A percentile compares a stretch with the other conserved stretches of the same genome.
Conservation (phyloP, 257 asterid genomes). For the Penstemon eatonii region DNA sequence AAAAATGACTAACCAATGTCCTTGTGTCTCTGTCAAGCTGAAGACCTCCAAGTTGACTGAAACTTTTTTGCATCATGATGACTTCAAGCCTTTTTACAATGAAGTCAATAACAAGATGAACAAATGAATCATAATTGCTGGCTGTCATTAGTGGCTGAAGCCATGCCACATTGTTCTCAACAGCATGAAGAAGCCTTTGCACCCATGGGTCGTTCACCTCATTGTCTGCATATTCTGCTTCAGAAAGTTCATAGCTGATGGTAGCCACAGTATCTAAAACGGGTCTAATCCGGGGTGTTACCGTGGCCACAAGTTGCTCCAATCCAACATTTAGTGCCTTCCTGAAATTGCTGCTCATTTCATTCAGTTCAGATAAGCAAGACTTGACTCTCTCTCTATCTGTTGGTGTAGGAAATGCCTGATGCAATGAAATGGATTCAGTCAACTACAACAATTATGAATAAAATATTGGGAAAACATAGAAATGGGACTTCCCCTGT, state of each 20-base stretch:
- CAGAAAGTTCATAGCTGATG: conserved; percentile 87
- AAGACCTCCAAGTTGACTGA: conserved; percentile 98
- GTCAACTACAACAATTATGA: conserved; percentile 12
- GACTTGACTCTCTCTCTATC: conserved; percentile 85
- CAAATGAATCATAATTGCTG: conserved; percentile 68
- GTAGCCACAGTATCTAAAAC: conserved; percentile 81
- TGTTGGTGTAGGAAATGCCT: conserved; percentile 80
- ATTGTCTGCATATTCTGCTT: conserved; percentile 90
- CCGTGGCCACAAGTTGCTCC: conserved; percentile 81
- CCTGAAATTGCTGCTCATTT: conserved; percentile 80
- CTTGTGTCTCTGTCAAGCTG: conserved; percentile 94
- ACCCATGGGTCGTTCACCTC: conserved; percentile 99
- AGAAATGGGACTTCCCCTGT: conserved; percentile 2
- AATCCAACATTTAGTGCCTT: conserved; percentile 62
- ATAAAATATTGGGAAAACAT: conserved; percentile 13
- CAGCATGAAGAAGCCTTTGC: conserved; percentile 91
- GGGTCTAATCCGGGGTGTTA: conserved; percentile 84
- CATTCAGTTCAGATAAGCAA: conserved; percentile 84
- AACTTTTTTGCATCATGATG: conserved; percentile 93
- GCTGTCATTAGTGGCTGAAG: conserved; percentile 84
- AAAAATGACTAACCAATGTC: conserved; percentile 88
- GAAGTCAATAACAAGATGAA: conserved; percentile 79
- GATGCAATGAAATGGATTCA: conserved; percentile 27
- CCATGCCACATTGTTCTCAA: conserved; percentile 84
- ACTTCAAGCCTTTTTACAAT: conserved; percentile 90